A percentile compares a stretch with the other conserved stretches of the same genome.
phyloP scores from a whole-genome alignment of 2,329 filamentous ascomycete genomes.

The Aschersonia sp. region DNA sequence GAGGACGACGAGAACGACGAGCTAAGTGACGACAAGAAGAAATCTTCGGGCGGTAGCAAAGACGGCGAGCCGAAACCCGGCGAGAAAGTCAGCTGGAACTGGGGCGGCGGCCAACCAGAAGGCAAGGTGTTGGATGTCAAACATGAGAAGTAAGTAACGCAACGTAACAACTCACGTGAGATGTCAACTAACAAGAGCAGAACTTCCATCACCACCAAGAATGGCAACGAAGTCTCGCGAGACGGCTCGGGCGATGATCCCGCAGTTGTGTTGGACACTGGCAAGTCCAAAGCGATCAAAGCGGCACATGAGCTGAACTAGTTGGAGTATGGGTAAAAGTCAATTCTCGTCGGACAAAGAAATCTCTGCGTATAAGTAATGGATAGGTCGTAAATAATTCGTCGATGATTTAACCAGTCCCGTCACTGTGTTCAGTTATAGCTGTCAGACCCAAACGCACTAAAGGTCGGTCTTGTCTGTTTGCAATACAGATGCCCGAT shows the following conservation, averaged over 20 bases:
- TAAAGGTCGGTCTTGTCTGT: too few relatives aligned
- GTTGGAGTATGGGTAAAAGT: neutral
- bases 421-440: too few relatives aligned
- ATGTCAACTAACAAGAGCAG: slow-evolving; percentile 8
- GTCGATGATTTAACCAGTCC: too few relatives aligned
- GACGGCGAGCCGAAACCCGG: slow-evolving; percentile 19
- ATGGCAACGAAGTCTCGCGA: slow-evolving; percentile 24
- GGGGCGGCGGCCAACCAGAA: slow-evolving; percentile 26
- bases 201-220: slow-evolving; percentile 24
- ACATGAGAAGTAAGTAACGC: slow-evolving; percentile 19
- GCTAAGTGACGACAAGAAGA: slow-evolving; percentile 2
- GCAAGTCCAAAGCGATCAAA: slow-evolving; percentile 5
- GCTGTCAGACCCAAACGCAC: too few relatives aligned
- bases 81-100: slow-evolving; percentile 31
- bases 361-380: too few relatives aligned
- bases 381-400: too few relatives aligned
- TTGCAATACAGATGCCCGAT: too few relatives aligned
- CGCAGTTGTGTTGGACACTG: slow-evolving; percentile 25
- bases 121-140: slow-evolving; percentile 30
- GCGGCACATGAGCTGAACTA: slow-evolving; percentile 5
- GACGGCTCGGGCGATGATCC: slow-evolving; percentile 25
- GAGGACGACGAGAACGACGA: neutral
- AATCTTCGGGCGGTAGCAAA: slow-evolving; percentile 3
- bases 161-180: neutral
- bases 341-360: too few relatives aligned